Evolutionary conservation across 208 protist genomes (phyloP).

Genomic region (Tritrichomonas foetus): DNA sequence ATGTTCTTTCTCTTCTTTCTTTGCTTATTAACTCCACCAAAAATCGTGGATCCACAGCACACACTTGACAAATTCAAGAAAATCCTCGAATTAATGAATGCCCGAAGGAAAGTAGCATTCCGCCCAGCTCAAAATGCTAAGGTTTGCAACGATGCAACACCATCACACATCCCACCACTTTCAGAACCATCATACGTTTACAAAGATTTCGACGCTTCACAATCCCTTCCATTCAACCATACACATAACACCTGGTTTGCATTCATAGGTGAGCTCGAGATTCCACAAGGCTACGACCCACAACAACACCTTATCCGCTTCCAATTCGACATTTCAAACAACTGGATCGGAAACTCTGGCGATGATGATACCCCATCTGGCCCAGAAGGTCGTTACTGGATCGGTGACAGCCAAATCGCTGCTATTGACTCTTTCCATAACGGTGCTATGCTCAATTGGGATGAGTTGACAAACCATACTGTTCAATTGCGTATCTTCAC

Average conservation of each 20-base stretch:
- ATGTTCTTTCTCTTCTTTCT: neutral
- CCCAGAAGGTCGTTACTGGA: neutral
- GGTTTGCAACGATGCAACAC: neutral
- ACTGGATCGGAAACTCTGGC: neutral
- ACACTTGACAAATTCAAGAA: neutral
- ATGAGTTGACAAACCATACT: neutral
- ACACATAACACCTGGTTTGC: neutral
- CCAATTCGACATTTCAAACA: neutral
- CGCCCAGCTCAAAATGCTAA: neutral
- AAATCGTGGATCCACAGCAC: neutral
- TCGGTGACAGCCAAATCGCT: neutral
- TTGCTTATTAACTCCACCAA: neutral
- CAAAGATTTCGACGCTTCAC: neutral
- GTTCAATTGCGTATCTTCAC: neutral
- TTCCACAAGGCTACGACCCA: neutral
- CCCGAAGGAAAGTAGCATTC: neutral
- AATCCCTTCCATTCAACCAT: neutral
- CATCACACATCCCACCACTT: neutral
- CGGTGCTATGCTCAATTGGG: neutral
- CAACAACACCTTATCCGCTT: neutral
- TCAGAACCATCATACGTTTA: neutral
- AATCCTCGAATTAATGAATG: neutral
- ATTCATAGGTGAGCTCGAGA: neutral
- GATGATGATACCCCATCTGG: neutral
- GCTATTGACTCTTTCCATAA: conserved; percentile 24